Percentiles rank a stretch among this genome's conserved stretches.
Conservation (phyloP, 2,329 filamentous ascomycete genomes). For the Fusarium sp. region DNA sequence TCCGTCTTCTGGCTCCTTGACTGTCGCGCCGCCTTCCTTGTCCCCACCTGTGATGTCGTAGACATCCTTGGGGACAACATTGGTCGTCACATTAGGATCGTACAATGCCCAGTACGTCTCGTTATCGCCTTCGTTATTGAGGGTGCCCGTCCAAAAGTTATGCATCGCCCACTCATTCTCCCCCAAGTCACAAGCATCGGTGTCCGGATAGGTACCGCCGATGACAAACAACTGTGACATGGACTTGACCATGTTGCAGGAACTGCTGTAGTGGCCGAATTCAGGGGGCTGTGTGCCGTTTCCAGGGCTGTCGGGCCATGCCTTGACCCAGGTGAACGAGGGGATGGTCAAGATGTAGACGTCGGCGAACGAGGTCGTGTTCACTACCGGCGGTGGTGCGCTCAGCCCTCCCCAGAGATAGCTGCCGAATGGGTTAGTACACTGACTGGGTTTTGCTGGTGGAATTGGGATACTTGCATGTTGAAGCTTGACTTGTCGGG, state of each 20-base stretch:
- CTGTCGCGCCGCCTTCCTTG: background rate
- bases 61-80: constrained; percentile 6
- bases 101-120: constrained; percentile 12
- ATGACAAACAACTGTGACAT: constrained; percentile 15
- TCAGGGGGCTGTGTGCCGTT: background rate
- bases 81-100: background rate
- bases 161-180: background rate
- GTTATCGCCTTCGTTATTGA: background rate
- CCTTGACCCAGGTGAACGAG: constrained; percentile 12
- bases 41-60: background rate
- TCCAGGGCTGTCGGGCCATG: constrained; percentile 1
- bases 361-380: constrained; percentile 3
- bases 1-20: background rate
- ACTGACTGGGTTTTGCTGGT: no score
- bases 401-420: constrained; percentile 8
- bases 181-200: background rate
- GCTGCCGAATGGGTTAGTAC: background rate
- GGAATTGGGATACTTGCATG: background rate
- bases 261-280: constrained; percentile 3
- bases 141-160: constrained; percentile 12
- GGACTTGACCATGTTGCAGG: constrained; percentile 13
- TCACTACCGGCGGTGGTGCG: background rate
- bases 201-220: constrained; percentile 13
- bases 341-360: constrained; percentile 18
- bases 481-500: constrained; percentile 15